Evolutionary conservation across 2,329 filamentous ascomycete genomes (phyloP).

Genomic region (Aureobasidium vineae): DNA sequence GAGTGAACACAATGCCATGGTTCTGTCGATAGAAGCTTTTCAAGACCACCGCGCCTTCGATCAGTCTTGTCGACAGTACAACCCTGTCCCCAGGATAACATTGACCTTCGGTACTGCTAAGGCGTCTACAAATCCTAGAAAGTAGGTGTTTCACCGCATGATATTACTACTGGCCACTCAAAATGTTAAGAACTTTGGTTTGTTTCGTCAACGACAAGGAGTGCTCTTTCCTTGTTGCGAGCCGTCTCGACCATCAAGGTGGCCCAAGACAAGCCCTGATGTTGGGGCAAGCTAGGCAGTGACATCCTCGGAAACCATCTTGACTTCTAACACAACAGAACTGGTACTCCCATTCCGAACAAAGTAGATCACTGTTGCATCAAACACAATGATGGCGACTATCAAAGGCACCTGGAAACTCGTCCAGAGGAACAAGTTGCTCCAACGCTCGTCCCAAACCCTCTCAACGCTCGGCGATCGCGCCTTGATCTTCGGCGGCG

Average conservation of each 20-base stretch:
- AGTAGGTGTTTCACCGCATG: rapidly evolving
- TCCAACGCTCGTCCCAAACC: constrained; percentile 73
- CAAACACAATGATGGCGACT: constrained; percentile 4
- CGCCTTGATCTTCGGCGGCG: constrained; percentile 76
- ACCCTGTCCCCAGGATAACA: neutral
- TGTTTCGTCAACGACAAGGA: neutral
- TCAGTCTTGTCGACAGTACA: neutral
- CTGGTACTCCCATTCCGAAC: neutral
- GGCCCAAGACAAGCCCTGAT: neutral
- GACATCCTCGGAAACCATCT: neutral
- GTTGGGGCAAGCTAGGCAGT: neutral
- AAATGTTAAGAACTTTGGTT: neutral
- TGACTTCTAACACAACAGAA: neutral
- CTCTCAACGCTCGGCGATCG: constrained; percentile 53
- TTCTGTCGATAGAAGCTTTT: neutral
- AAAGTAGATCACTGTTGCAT: neutral
- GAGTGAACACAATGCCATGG: too few species aligned
- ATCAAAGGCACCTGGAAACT: constrained; percentile 41
- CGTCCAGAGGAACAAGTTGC: constrained; percentile 39
- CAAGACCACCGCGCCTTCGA: neutral
- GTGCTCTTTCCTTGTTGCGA: neutral
- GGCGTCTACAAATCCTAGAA: neutral
- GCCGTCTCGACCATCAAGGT: neutral
- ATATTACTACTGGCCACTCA: neutral
- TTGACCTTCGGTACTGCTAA: neutral